Evolutionary conservation across 257 asterid genomes (phyloP).

Genomic region (Orobanche coerulescens): DNA sequence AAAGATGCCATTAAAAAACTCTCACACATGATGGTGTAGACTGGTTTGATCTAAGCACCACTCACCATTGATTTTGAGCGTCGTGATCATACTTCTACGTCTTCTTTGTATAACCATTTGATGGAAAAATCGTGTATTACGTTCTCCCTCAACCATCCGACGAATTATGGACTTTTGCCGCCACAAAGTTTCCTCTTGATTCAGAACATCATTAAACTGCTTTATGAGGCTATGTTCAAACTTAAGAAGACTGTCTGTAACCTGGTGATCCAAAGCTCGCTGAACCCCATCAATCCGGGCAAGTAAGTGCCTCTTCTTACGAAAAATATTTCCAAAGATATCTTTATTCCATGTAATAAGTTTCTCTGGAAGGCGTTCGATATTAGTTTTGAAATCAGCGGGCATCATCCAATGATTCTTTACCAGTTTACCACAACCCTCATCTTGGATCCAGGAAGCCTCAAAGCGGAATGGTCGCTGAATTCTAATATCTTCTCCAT

Average conservation of each 20-base stretch:
- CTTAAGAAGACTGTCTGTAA: not conserved
- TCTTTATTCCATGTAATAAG: not conserved
- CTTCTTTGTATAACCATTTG: not conserved
- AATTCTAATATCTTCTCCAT: not conserved
- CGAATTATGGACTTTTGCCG: not conserved
- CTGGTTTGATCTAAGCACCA: not conserved
- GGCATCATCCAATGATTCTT: not conserved
- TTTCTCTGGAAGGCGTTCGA: not conserved
- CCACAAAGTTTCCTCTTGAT: not conserved
- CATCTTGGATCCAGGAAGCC: not conserved
- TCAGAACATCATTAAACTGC: not conserved
- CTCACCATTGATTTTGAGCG: not conserved
- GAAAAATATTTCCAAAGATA: no score
- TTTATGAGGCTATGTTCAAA: not conserved
- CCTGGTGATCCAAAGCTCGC: not conserved
- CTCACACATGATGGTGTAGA: not conserved
- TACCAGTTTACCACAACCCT: not conserved
- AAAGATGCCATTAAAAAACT: no score
- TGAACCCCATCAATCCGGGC: not conserved
- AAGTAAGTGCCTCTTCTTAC: not conserved
- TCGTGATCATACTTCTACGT: not conserved
- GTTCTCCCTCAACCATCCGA: not conserved
- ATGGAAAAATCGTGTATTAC: not conserved
- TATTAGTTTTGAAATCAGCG: not conserved
- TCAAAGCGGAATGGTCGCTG: not conserved